Percentiles rank a stretch among this genome's conserved stretches.
These are phyloP conservation scores for Persicaria tinctoria DNA, from an alignment of 148 eudicot genomes.

Conservation along the genomic window DNA sequence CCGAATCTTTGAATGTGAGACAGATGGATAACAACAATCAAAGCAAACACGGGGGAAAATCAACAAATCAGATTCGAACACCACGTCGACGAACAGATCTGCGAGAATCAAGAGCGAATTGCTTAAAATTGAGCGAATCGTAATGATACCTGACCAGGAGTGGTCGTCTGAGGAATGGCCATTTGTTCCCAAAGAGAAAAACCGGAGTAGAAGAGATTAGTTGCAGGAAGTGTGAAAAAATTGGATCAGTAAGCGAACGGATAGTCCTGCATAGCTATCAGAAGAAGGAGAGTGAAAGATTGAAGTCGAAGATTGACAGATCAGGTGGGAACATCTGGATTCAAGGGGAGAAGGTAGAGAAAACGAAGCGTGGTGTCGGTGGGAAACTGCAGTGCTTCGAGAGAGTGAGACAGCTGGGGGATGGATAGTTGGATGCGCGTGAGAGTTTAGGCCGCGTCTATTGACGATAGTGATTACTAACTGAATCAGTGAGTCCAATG, in stretches of 20 bases:
- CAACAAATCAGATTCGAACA: background rate
- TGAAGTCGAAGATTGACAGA: background rate
- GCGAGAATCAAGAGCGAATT: background rate
- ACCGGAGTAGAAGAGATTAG: background rate
- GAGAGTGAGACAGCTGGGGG: background rate
- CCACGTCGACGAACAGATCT: background rate
- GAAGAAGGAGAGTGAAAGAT: background rate
- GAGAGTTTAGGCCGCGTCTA: too few species aligned
- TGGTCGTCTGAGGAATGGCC: background rate
- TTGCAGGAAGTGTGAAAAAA: background rate
- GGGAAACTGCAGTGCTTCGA: background rate
- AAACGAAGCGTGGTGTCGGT: constrained; percentile 6
- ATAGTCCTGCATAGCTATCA: background rate
- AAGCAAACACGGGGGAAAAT: background rate
- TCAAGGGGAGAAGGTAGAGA: background rate
- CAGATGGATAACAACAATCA: background rate
- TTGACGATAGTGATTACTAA: too few species aligned
- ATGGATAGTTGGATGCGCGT: background rate
- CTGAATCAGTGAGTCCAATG: too few species aligned
- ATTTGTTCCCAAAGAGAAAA: background rate
- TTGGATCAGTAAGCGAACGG: background rate
- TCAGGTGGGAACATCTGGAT: background rate
- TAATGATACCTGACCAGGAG: constrained; percentile 11
- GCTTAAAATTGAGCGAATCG: background rate
- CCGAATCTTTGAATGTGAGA: background rate